Evolutionary conservation across 768 basidiomycete species (phyloP).

Genomic region (Auriscalpium vulgare): DNA sequence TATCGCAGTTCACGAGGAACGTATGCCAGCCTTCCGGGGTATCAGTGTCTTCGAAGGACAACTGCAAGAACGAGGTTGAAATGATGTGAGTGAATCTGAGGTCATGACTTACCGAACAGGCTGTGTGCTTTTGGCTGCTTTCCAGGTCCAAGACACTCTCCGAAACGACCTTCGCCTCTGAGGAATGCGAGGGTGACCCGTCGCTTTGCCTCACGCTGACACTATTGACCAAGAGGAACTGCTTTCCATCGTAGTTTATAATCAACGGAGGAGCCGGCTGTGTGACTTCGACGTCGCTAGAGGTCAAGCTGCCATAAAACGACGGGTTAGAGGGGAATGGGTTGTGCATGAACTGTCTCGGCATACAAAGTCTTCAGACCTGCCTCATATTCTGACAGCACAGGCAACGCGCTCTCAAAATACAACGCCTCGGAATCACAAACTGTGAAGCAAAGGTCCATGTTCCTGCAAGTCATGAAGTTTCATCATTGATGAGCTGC

Average conservation of each 20-base stretch:
- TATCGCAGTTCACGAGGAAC: slow-evolving; percentile 38
- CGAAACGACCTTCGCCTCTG: slow-evolving; percentile 19
- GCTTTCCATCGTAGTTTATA: slow-evolving; percentile 26
- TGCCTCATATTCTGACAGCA: slow-evolving; percentile 33
- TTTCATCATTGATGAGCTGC: not conserved
- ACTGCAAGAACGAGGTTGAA: slow-evolving; percentile 24
- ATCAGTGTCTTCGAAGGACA: slow-evolving; percentile 31
- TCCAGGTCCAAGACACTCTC: slow-evolving; percentile 52
- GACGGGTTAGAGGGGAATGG: not conserved
- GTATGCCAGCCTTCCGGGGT: slow-evolving; percentile 36
- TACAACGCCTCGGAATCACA: slow-evolving; percentile 21
- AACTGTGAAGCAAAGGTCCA: slow-evolving; percentile 48
- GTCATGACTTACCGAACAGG: slow-evolving; percentile 42
- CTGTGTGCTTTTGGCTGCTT: slow-evolving; percentile 38
- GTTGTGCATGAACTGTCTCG: not conserved
- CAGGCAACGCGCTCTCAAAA: slow-evolving; percentile 26
- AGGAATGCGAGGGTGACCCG: slow-evolving; percentile 17
- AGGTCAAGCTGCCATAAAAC: slow-evolving; percentile 27
- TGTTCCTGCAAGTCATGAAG: slow-evolving; percentile 1
- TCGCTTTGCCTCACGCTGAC: slow-evolving; percentile 40
- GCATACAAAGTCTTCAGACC: slow-evolving; percentile 39
- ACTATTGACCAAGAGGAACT: slow-evolving; percentile 40
- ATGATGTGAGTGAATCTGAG: not conserved
- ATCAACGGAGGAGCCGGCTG: slow-evolving; percentile 44
- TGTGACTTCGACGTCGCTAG: slow-evolving; percentile 16